Evolutionary conservation across 768 basidiomycete species (phyloP), one percentile per base, ranked within the genome.

Genomic region (Pleurotus platypus): DNA sequence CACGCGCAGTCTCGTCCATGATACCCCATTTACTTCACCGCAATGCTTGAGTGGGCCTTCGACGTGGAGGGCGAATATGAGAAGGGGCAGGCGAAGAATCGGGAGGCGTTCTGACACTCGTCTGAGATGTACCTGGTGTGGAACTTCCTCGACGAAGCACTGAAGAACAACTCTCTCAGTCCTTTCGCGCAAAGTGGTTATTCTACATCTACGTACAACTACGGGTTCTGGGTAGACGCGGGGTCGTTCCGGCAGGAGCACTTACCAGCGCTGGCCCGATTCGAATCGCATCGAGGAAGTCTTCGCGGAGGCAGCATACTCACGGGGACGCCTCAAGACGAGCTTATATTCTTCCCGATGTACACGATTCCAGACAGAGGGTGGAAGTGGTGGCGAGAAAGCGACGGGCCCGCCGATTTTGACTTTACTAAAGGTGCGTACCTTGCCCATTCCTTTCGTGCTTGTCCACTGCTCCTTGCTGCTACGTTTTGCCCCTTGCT

Each of bases 201-300:
- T 30, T 22, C 18, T 16, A 9, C 35, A 7, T 20, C 12, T 57
- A 56, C 63, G 8, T 83, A 80, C 57, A 75, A 80, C 18, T 85
- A 81, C 65, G 78, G 74, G 1, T 84, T 85, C 60, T 85, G 83
- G 83, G 74, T 69, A 39, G 83, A 85, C 60, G 81, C 82, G 2
- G 82, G 79, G 5, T 78, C 79, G 58, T 82, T 85, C 62, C 65
- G 81, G 13, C 56, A 64, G 68, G 0, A 80, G 83, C 66, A 58
- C 58, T 9, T 84, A 78, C 61, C 56, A 56, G 3, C 40, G 38
- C n/a, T 85, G 84, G 84, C 84, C 83, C 2, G 73, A 78, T 59
- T 62, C 68, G 3, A 57, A 27, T 11, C 67, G 78, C 13, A 70
- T 83, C 2, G 65, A 73, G 22, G 58, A 73, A 30, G 60, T 81